Conservation (phyloP, 2,329 filamentous ascomycete genomes). For the Curvularia spicifera region DNA sequence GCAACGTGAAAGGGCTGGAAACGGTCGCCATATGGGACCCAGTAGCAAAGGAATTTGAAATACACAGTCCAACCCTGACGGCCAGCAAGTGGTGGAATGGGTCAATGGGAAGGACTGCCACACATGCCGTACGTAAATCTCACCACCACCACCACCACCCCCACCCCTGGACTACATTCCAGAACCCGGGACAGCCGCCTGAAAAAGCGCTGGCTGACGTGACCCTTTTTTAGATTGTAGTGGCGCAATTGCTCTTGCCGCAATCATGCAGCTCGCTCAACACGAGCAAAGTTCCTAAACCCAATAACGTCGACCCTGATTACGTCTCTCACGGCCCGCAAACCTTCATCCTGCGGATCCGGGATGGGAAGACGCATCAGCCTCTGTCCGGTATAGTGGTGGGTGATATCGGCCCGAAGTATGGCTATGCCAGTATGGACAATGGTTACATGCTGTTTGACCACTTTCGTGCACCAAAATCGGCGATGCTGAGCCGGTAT, state of each 20-base stretch:
- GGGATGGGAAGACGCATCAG: slow-evolving; percentile 57
- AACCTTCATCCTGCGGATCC: slow-evolving; percentile 60
- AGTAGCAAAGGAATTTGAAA: slow-evolving; percentile 54
- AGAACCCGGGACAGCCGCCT: slow-evolving; percentile 18
- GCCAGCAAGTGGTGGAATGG: slow-evolving; percentile 65
- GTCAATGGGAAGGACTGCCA: slow-evolving; percentile 60
- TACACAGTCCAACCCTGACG: slow-evolving; percentile 60
- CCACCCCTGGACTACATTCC: slow-evolving; percentile 1
- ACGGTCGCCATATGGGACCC: slow-evolving; percentile 57
- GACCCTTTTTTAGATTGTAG: slow-evolving; percentile 51
- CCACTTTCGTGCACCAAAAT: slow-evolving; percentile 55
- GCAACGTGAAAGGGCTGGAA: slow-evolving; percentile 60
- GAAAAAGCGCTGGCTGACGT: slow-evolving; percentile 10
- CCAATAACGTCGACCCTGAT: slow-evolving; percentile 17
- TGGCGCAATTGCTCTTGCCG: slow-evolving; percentile 59
- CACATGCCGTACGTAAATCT: slow-evolving; percentile 52
- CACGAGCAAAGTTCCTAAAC: slow-evolving; percentile 24
- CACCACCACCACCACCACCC: too few species aligned
- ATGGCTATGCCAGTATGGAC: slow-evolving; percentile 61
- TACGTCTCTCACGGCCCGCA: slow-evolving; percentile 59
- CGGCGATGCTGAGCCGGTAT: slow-evolving; percentile 58
- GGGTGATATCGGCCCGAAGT: slow-evolving; percentile 63
- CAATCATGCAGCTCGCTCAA: background rate
- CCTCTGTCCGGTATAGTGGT: slow-evolving; percentile 58
- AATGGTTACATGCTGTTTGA: slow-evolving; percentile 63